phyloP scores from a whole-genome alignment of 2,329 filamentous ascomycete species.

The Aspergillus versicolor region DNA sequence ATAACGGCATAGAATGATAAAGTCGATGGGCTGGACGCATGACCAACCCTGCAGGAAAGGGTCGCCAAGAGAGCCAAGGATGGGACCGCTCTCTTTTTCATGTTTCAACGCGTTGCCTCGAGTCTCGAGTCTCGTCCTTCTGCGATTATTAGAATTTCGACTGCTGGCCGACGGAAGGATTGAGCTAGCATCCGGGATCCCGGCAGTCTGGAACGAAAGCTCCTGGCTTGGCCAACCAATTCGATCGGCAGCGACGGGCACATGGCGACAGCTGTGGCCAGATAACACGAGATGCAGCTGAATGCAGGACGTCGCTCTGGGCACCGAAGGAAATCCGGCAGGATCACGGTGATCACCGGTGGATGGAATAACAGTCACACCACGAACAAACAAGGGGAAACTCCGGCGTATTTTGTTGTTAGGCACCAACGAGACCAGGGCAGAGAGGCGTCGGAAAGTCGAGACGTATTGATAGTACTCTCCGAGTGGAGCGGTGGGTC shows the following conservation, averaged over 20 bases:
- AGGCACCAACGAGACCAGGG: background rate
- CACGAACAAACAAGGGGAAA: background rate
- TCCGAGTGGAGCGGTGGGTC: background rate
- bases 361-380: background rate
- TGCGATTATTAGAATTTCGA: background rate
- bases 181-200: conserved; percentile 4
- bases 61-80: conserved; percentile 11
- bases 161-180: background rate
- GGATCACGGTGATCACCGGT: background rate
- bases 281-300: background rate
- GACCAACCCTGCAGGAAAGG: background rate
- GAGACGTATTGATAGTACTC: too few relatives aligned
- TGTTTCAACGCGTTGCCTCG: conserved; percentile 2
- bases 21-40: conserved; percentile 1
- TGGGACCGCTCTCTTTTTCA: conserved; percentile 3
- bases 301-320: background rate
- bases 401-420: background rate
- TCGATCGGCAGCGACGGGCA: conserved; percentile 6
- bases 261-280: conserved; percentile 7
- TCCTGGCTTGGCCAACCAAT: conserved; percentile 10
- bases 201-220: conserved; percentile 4
- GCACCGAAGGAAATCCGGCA: background rate
- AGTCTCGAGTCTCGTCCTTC: background rate
- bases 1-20: conserved; percentile 1
- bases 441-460: background rate